Evolutionary conservation across 2,329 filamentous ascomycete genomes (phyloP), one percentile per base, ranked within the genome.

Genomic region (Pleurostoma richardsiae): DNA sequence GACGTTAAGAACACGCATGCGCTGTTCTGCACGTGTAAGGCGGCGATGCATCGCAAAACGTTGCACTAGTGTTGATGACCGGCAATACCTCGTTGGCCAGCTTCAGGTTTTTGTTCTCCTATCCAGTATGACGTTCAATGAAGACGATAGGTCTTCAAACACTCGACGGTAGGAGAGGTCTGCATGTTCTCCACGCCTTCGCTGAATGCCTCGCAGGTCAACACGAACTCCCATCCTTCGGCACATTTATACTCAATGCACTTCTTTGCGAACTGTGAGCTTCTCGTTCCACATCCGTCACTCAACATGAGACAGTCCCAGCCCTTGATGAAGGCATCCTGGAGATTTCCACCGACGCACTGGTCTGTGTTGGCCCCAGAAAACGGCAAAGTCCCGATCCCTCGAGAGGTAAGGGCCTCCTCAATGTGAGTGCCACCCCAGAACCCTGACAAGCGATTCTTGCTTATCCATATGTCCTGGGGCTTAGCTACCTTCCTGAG

Each of bases 291-390:
- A 30, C 42, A 41, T 10, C 5, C 39, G 38, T 45, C 39, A 6
- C 42, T 45, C 5, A 44, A 39, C 46, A 47, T 44, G 36, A 47
- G 38, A 29, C 42, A 47, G 30, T 41, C 46, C 27, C 30, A 41
- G 3, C 42, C 41, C 8, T 43, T 44, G 4, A 40, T 43, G 36
- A 38, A 47, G 5, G 45, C 45, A 39, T 44, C 41, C 31, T 47
- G 40, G 26, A 47, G 4, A 10, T 29, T 47, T 4, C 41, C 45
- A 4, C 33, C 45, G 10, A 47, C 45, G 29, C 45, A 40, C 33
- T 44, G 41, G 38, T 47, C 41, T 10, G 38, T 40, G 6, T 47
- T 47, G 1, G 11, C 41, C 1, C 45, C 41, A 4, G 45, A 43
- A 30, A 47, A 47, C 2, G 43, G 10, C 2, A 47, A 26, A 1